A percentile compares a stretch with the other conserved stretches of the same genome.
Conservation (phyloP, 139 green algal species). For the Chlorokybus atmophyticus region DNA sequence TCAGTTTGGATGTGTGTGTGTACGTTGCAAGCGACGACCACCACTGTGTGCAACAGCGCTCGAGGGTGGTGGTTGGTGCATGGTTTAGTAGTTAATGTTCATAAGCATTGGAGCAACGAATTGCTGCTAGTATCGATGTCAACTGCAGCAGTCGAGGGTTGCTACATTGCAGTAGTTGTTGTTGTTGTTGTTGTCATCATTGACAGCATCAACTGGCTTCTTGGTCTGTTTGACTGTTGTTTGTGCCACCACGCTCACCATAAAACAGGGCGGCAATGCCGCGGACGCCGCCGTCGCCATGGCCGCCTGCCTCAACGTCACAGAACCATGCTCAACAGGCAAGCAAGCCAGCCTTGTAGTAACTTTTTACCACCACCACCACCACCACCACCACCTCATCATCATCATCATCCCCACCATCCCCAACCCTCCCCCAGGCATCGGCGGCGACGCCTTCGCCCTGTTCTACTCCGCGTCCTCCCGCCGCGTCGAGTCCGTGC, state of each 20-base stretch:
- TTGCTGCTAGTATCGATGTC: neutral
- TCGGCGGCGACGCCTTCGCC: slow-evolving; percentile 54
- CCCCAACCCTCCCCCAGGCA: slow-evolving; percentile 26
- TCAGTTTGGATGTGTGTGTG: neutral
- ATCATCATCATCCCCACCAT: neutral
- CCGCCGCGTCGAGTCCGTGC: slow-evolving; percentile 35
- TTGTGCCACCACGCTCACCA: neutral
- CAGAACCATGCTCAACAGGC: slow-evolving; percentile 49
- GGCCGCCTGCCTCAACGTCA: slow-evolving; percentile 49
- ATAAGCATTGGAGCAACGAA: neutral
- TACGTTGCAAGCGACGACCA: too few species aligned
- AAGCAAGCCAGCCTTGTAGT: neutral
- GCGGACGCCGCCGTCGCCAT: slow-evolving; percentile 58
- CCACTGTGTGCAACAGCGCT: too few species aligned
- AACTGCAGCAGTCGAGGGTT: neutral
- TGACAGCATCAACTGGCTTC: neutral
- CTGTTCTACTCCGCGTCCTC: slow-evolving; percentile 41
- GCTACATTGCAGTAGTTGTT: neutral
- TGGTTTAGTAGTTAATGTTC: neutral
- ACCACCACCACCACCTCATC: neutral
- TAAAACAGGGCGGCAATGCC: slow-evolving; percentile 42
- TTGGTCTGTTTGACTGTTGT: neutral
- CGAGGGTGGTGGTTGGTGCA: too few species aligned
- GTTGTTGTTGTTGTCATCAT: neutral
- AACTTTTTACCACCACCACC: neutral